Evolutionary conservation across 2,329 filamentous ascomycete species (phyloP).

Genomic region (Cladophialophora bantiana): DNA sequence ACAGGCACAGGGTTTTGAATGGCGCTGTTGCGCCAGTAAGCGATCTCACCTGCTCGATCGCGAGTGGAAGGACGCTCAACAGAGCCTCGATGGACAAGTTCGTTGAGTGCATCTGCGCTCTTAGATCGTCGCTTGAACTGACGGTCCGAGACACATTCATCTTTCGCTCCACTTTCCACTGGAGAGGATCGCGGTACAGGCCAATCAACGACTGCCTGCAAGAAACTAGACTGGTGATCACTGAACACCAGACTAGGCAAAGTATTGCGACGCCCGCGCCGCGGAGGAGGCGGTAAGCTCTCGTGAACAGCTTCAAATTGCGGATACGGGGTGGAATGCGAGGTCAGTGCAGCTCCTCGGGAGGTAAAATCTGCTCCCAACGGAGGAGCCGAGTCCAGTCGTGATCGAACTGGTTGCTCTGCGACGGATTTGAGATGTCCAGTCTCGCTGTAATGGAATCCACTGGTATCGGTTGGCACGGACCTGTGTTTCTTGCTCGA

Average conservation of each 20-base stretch:
- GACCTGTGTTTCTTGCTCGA: constrained; percentile 37
- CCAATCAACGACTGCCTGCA: constrained; percentile 18
- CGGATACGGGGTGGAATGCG: constrained; percentile 31
- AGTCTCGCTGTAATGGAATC: constrained; percentile 26
- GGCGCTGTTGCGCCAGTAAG: constrained; percentile 47
- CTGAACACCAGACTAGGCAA: constrained; percentile 54
- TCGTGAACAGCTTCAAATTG: constrained; percentile 21
- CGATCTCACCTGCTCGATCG: constrained; percentile 51
- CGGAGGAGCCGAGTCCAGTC: constrained; percentile 17
- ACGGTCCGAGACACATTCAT: constrained; percentile 31
- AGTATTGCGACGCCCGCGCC: constrained; percentile 49
- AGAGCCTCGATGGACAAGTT: constrained; percentile 42
- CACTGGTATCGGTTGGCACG: constrained; percentile 22
- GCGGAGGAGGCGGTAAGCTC: constrained; percentile 19
- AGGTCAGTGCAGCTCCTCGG: constrained; percentile 35
- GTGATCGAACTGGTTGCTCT: constrained; percentile 22
- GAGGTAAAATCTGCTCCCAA: constrained; percentile 5
- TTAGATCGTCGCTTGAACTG: constrained; percentile 52
- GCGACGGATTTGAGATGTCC: constrained; percentile 27
- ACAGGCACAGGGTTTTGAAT: constrained; percentile 42
- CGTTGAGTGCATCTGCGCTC: constrained; percentile 52
- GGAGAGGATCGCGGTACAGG: constrained; percentile 1
- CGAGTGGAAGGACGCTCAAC: constrained; percentile 50
- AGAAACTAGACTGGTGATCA: constrained; percentile 45
- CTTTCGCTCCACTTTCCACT: constrained; percentile 19